Base-by-base conservation (phyloP, 768 basidiomycete species). In the Stropharia rugosoannulata region DNA sequence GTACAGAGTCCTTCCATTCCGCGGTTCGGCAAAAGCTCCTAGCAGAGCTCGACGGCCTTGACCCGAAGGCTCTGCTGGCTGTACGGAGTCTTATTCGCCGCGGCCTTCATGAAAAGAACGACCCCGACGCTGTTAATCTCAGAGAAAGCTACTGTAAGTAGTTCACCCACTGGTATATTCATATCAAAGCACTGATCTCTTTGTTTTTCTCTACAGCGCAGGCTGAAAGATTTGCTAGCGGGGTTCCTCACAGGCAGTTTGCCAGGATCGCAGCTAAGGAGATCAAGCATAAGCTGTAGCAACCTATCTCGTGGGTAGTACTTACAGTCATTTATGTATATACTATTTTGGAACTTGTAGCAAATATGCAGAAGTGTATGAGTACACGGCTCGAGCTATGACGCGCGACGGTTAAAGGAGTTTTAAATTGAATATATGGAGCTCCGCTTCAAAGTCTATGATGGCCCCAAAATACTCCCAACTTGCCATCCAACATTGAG, bases 41-140 rank as follows among this genome's bases (percentile, higher is more conserved):
- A 43, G 67, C 71, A n/a, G 81, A 87, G 54, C 68, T 89, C 27
- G 73, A 75, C 2, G 81, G 82, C n/a, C 73, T 89, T 38, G 84
- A 85, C 58, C 80, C 73, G 9, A 67, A 73, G 1, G 81, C 87
- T 7, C 52, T 88, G 5, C 69, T 87, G 11, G 65, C 67, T 3
- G 76, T 82, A 36, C 86, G 83, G 66, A 68, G 67, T 13, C 77
- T 88, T 19, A 76, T 89, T 38, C 77, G 74, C 50, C 72, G 75
- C 6, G 85, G 81, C 13, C 57, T 86, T 58, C 73, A 80, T 38
- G 87, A 87, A 62, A 84, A 80, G 67, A 86, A 86, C 44, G 70
- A 83, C 51, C 80, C 82, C 2, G 84, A 89, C 64, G 81, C 80
- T 3, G 81, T 82, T 10, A 86, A 86, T 61, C 72, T 88, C 12